Base-by-base conservation (phyloP, 768 basidiomycete species). In the Boletus vinaceobasis region DNA sequence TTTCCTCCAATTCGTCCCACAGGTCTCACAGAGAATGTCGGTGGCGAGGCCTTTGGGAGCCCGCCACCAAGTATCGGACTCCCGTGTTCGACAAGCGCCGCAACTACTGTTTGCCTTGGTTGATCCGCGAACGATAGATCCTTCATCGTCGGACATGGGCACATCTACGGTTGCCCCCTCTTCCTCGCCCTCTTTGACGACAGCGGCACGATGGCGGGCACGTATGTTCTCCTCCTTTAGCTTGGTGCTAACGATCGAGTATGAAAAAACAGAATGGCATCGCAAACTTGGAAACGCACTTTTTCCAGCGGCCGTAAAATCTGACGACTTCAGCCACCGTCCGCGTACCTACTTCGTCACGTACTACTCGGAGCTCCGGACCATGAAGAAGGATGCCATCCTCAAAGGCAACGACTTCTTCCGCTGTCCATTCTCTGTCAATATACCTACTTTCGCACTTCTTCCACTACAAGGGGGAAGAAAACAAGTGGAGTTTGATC, bases 1-100 rank as follows among this genome's bases (percentile, higher is more conserved):
- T 72, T 95, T 97, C 61, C 93, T 79, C 88, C 92, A 97, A 59
- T 88, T 88, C 43, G 84, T 81, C 13, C 93, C 93, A 64, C 93
- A 97, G 29, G 71, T 77, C 43, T 95, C 90, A 66, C 93, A 97
- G 50, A 96, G 82, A 37, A 93, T 80, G 55, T 78, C 79, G 2
- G 87, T 87, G 0, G 78, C 70, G n/a, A 95, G 79, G 21, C 88
- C 89, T 66, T 90, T 90, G 3, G 93, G 94, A 14, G 93, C 92
- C 68, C 89, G 90, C 92, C 92, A 97, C 93, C 93, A 97, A 3
- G 71, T 74, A 36, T 77, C 77, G 7, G 88, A 88, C 56, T 92
- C 89, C 52, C 86, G 84, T 7, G 88, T 90, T 46, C 88, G 78
- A 69, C 93, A 97, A 4, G 90, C 90, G 35, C 89, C 92, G 64